Percentiles rank a stretch among this genome's conserved stretches.
These are phyloP conservation scores for Onygenales sp. DNA, from an alignment of 2,329 filamentous ascomycete genomes.

Conservation along the genomic window DNA sequence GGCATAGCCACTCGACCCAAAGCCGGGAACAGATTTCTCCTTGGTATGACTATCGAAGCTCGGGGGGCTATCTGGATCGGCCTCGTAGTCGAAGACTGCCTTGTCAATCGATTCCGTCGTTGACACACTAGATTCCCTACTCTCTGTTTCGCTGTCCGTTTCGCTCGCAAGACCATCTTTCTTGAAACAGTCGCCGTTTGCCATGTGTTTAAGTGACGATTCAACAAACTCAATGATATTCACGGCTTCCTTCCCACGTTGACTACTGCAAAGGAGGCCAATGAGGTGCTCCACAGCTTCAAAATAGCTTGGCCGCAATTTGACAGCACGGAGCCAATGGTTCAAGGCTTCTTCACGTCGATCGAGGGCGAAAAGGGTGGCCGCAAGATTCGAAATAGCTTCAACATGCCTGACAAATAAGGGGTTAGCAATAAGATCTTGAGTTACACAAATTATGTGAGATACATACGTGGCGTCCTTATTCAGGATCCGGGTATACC, in stretches of 20 bases:
- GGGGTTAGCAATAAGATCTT: conserved; percentile 1
- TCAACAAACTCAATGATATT: conserved; percentile 82
- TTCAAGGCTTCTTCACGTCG: conserved; percentile 74
- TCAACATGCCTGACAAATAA: conserved; percentile 62
- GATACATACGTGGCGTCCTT: conserved; percentile 45
- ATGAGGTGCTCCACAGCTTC: conserved; percentile 94
- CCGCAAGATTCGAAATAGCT: conserved; percentile 86
- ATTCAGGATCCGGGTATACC: conserved; percentile 47
- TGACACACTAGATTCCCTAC: conserved; percentile 44
- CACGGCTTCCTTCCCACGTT: conserved; percentile 75
- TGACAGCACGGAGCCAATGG: conserved; percentile 78
- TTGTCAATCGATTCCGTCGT: conserved; percentile 45
- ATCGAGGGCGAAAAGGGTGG: conserved; percentile 74
- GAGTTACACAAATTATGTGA: conserved; percentile 13
- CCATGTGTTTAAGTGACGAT: conserved; percentile 50
- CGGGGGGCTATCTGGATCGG: conserved; percentile 24
- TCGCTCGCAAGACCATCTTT: conserved; percentile 49
- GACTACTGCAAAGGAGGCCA: conserved; percentile 70
- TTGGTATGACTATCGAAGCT: conserved; percentile 18
- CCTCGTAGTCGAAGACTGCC: conserved; percentile 49
- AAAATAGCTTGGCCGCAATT: conserved; percentile 74
- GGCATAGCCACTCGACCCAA: conserved; percentile 72
- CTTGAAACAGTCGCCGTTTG: conserved; percentile 39
- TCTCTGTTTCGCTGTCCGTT: conserved; percentile 47
- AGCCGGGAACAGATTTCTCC: conserved; percentile 39